Base-by-base conservation (phyloP, 1,284 basidiomycete genomes). In the Apiotrichum mycotoxinovorans region DNA sequence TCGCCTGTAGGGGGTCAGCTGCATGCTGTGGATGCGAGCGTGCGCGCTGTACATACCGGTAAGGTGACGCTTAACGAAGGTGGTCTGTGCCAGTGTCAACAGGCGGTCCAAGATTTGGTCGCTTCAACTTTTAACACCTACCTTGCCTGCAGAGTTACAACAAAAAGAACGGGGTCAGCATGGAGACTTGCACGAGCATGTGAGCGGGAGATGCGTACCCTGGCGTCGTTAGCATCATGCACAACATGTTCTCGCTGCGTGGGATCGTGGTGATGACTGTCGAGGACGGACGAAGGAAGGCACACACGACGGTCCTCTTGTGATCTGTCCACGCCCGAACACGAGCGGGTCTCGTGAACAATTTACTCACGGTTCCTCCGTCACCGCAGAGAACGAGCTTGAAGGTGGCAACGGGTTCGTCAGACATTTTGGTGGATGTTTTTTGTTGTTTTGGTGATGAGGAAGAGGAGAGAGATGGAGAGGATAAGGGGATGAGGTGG, bases 41-140 rank as follows among this genome's bases (percentile, higher is more conserved):
- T 18, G 18, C 18, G 12, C 14, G 35, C 20, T 27, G 43, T 25
- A 61, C 67, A 55, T 54, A 76, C 91, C 93, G 66, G 95, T 97
- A 85, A 97, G 86, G 81, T 98, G 95, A 79, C 93, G 92, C 92
- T 96, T 96, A 82, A 97, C 92, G 78, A 97, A 96, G 60, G 93
- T 96, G 62, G 92, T 96, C 83, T 96, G 57, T 30, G 56, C 34
- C 38, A 8, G 61, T 63, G 44, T 34, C 42, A 38, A 22, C 22
- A 8, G 40, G 9, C n/a, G 20, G 40, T n/a, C n/a, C 40, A 11
- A 41, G 10, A n/a, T 18, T 5, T 7, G 10, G n/a, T 5, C n/a
- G 20, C 10, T 11, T 22, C 40, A 49, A 23, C 34, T 12, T 15
- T 9, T 9, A 26, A 18, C 17, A 54, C 58, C 54, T 46, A 69